Evolutionary conservation across 2,329 filamentous ascomycete genomes (phyloP), one percentile per base, ranked within the genome.

Genomic region (Clonostachys rosea): DNA sequence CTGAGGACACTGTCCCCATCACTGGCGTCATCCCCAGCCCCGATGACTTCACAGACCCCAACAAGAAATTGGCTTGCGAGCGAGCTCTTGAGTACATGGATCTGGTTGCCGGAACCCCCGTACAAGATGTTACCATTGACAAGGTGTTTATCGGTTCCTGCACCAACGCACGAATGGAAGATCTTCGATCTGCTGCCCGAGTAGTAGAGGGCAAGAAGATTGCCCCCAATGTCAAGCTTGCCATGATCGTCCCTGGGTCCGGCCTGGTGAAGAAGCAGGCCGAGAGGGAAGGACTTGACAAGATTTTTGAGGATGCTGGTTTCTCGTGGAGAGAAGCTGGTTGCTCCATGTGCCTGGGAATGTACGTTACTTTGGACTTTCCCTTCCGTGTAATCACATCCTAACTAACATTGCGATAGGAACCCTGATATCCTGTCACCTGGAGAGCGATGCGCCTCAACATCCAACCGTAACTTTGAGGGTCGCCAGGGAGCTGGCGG

Each of bases 291-390:
- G 92, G 92, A 46, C 83, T 99, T 5, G 89, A 97, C 70, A 89
- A 91, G 74, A 87, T 96, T 62, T 97, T 99, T 69, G 62, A 73
- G 9, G 89, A 95, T 51, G 91, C 94, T 43, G 94, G 94, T 8
- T 97, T 97, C 56, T 92, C 97, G 67, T 97, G 92, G 92, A 84
- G 94, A 64, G 94, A 99, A 73, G 94, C 94, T 55, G 94, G 94
- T 44, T 99, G 94, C 80, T 95, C 89, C 52, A 99, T 99, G 94
- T 97, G 94, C 65, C 79, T 99, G 47, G 94, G 94, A 65, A 99
- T 99, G 50, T 48, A 30, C 44, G 46, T 46, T 9, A n/a, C 5
- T 40, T 9, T 14, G 33, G 37, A 10, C 17, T 11, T 39, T 8
- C 3, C 24, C 34, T 20, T 13, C 34, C 17, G 11, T 14, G 16